Conservation (phyloP, 495 filamentous ascomycete species). For the Penicillium pulvis region DNA sequence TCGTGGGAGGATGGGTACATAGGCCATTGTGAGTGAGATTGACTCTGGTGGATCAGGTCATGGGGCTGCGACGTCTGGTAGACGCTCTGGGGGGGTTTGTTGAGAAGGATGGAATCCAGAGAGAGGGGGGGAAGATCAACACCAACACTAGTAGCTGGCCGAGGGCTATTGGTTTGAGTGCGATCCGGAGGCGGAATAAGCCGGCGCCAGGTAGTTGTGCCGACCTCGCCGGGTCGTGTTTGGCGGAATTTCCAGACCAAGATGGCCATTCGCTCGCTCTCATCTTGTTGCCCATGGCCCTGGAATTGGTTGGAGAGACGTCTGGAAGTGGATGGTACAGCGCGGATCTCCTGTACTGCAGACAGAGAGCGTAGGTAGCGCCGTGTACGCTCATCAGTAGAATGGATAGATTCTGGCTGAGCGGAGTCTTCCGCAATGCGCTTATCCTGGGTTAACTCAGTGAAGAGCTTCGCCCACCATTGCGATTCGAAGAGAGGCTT, state of each 20-base stretch:
- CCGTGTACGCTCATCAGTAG: slow-evolving; percentile 41
- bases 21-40: slow-evolving; percentile 42
- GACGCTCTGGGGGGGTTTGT: slow-evolving; percentile 34
- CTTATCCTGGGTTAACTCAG: slow-evolving; percentile 42
- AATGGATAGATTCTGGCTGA: slow-evolving; percentile 34
- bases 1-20: slow-evolving; percentile 42
- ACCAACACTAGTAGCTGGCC: slow-evolving; percentile 28
- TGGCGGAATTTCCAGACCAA: slow-evolving; percentile 57
- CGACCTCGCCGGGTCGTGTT: slow-evolving; percentile 44
- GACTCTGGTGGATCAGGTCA: slow-evolving; percentile 34
- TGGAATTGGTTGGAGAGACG: slow-evolving; percentile 36
- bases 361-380: slow-evolving; percentile 46
- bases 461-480: slow-evolving; percentile 54
- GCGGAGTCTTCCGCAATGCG: slow-evolving; percentile 39
- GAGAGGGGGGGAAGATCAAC: slow-evolving; percentile 47
- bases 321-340: slow-evolving; percentile 33
- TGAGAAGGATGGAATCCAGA: slow-evolving; percentile 41
- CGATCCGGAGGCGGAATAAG: slow-evolving; percentile 48
- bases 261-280: slow-evolving; percentile 50
- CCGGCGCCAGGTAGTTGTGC: slow-evolving; percentile 55
- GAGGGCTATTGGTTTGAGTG: slow-evolving; percentile 41
- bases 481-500: slow-evolving; percentile 49
- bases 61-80: slow-evolving; percentile 41
- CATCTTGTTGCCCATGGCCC: slow-evolving; percentile 23
- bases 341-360: slow-evolving; percentile 54